Evolutionary conservation across 192 early-diverging fungal species (phyloP).

Genomic region (Gamsiella multidivaricata): DNA sequence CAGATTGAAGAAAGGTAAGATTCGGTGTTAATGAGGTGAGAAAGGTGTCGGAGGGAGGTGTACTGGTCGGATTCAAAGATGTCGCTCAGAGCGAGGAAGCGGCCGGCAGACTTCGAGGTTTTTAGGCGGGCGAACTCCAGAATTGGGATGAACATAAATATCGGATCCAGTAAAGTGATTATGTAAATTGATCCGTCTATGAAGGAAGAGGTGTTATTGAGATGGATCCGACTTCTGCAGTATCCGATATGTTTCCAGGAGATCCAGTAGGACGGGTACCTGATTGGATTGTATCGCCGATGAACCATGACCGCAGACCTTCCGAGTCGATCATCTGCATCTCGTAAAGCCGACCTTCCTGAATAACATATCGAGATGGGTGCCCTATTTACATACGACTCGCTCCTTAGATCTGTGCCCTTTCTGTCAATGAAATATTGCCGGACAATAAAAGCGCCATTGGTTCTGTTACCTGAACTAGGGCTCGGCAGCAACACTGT

Average conservation of each 20-base stretch:
- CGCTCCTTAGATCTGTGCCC: neutral
- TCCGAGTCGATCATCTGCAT: conserved; percentile 50
- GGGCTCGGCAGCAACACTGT: conserved; percentile 51
- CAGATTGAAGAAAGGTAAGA: conserved; percentile 42
- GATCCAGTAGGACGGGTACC: conserved; percentile 14
- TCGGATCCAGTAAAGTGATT: conserved; percentile 57
- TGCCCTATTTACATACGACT: conserved; percentile 20
- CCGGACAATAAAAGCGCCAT: neutral
- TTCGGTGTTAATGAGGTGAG: conserved; percentile 15
- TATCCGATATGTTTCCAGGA: too few relatives aligned
- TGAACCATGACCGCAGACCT: conserved; percentile 58
- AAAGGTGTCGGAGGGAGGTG: conserved; percentile 47
- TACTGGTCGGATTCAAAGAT: conserved; percentile 56
- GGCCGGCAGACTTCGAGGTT: conserved; percentile 42
- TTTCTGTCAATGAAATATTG: neutral
- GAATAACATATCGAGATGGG: conserved; percentile 56
- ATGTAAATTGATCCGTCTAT: conserved; percentile 58
- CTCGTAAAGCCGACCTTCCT: conserved; percentile 55
- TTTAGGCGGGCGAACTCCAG: conserved; percentile 54
- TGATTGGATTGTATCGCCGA: conserved; percentile 55
- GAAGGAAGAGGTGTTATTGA: neutral
- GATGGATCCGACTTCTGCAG: neutral
- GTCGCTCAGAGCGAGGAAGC: conserved; percentile 44
- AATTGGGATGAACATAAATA: conserved; percentile 60
- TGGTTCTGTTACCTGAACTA: conserved; percentile 41